Percentiles rank a stretch among this genome's conserved stretches.
These are phyloP conservation scores for Kwoniella dendrophila DNA, from an alignment of 768 basidiomycete species.

Conservation along the genomic window DNA sequence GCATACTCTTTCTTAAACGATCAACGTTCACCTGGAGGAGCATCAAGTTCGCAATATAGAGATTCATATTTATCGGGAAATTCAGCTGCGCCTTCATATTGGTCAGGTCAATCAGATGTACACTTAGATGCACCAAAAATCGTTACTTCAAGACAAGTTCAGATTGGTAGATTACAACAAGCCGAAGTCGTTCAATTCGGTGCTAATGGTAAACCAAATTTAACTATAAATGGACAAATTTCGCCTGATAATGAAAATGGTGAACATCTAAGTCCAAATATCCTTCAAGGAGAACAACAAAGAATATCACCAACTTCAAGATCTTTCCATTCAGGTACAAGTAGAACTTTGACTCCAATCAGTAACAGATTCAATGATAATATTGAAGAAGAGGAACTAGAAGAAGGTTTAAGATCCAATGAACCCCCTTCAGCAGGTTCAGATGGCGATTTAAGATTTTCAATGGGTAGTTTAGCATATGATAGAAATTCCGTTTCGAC, in stretches of 20 bases:
- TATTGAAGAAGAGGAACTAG: slow-evolving; percentile 10
- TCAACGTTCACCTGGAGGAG: slow-evolving; percentile 23
- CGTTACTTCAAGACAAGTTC: slow-evolving; percentile 50
- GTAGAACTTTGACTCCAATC: slow-evolving; percentile 18
- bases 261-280: no score
- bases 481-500: slow-evolving; percentile 35
- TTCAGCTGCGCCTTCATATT: slow-evolving; percentile 28
- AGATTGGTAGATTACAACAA: slow-evolving; percentile 48
- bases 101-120: slow-evolving; percentile 36
- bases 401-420: slow-evolving; percentile 23
- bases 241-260: slow-evolving; percentile 5
- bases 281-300: background rate
- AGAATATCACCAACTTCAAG: slow-evolving; percentile 14
- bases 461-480: slow-evolving; percentile 52
- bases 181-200: slow-evolving; percentile 52
- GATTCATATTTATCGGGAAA: slow-evolving; percentile 45
- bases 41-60: slow-evolving; percentile 17
- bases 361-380: slow-evolving; percentile 7
- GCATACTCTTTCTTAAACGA: slow-evolving; percentile 8
- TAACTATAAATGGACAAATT: background rate
- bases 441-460: slow-evolving; percentile 53
- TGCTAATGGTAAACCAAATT: slow-evolving; percentile 3
- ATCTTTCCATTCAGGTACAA: background rate
- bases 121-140: slow-evolving; percentile 52
- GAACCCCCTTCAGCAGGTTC: slow-evolving; percentile 23